Base-by-base conservation (phyloP, 768 basidiomycete species). In the Clitopilus passeckerianus region DNA sequence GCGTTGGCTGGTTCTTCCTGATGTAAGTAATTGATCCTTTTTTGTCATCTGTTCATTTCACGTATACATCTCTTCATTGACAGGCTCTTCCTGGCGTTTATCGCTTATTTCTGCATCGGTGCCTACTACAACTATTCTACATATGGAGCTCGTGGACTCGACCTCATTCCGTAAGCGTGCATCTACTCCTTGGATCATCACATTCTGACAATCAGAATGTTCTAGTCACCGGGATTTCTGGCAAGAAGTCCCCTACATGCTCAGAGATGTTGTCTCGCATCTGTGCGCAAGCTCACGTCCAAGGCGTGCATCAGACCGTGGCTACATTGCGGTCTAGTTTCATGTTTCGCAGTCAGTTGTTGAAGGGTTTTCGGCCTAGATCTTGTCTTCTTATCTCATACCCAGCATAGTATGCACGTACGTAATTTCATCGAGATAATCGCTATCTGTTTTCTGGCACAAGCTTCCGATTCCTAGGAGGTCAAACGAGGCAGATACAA, bases 111-210 rank as follows among this genome's bases (percentile, higher is more conserved):
- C 64, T 81, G 68, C 1, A 70, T 93, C 23, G 93, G 93, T 18
- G 88, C 89, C 8, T 95, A 93, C 71, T 88, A 91, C 74, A 94
- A 95, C 66, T 93, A 93, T 66, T 84, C 89, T 6, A 90, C 85
- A 18, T 95, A 95, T 68, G 93, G 93, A 18, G 90, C 93, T 8
- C 81, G 85, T 23, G 93, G 93, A 14, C 75, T 78, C 70, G 93
- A 95, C 71, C 79, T 94, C 57, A 86, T 94, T 70, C 92, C 91
- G 90, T 92, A 70, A 70, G 91, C 81, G 22, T 54, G 30, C 18
- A 30, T 24, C 20, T 34, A 35, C 41, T 54, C n/a, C 30, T 58
- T 54, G 18, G 14, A 44, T 56, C n/a, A 33, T 53, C 10, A 60
- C 57, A 57, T 44, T 12, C 57, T 65, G 54, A 64, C 60, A 57